These are phyloP conservation scores for Syzygium grande DNA, from an alignment of 345 rosid species.

Conservation along the genomic window DNA sequence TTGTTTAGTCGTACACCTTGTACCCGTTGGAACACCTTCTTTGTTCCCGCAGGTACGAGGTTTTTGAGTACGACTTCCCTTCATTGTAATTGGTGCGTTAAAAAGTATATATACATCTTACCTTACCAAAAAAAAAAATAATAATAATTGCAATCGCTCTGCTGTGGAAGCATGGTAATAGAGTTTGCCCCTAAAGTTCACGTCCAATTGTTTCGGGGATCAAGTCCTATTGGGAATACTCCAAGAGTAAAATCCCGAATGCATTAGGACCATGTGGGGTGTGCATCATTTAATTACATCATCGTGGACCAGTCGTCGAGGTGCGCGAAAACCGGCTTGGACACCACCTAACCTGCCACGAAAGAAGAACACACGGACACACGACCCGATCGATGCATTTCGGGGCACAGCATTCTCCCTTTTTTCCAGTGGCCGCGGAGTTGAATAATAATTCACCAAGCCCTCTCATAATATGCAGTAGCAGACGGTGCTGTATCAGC, in stretches of 20 bases:
- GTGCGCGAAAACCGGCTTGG: background rate
- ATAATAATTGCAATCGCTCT: background rate
- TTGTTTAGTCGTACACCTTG: no score
- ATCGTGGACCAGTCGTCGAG: background rate
- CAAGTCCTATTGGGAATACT: background rate
- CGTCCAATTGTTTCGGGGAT: background rate
- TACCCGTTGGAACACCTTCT: no score
- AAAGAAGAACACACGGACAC: background rate
- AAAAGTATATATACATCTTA: no score
- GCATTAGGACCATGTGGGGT: fast-evolving
- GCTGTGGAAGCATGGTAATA: background rate
- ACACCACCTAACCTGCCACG: background rate
- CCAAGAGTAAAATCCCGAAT: background rate
- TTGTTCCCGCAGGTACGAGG: no score
- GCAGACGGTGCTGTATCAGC: background rate
- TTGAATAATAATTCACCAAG: background rate
- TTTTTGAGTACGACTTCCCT: no score
- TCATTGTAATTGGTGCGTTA: no score
- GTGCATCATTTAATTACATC: background rate
- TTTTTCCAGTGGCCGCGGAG: background rate
- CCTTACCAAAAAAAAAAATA: no score
- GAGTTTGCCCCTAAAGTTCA: background rate
- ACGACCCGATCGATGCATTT: background rate
- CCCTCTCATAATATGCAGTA: background rate
- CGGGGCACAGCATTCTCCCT: background rate